Percentiles rank a stretch among this genome's conserved stretches.
These are phyloP conservation scores for Kazachstania viticola DNA, from an alignment of 805 yeast species.

Conservation along the genomic window DNA sequence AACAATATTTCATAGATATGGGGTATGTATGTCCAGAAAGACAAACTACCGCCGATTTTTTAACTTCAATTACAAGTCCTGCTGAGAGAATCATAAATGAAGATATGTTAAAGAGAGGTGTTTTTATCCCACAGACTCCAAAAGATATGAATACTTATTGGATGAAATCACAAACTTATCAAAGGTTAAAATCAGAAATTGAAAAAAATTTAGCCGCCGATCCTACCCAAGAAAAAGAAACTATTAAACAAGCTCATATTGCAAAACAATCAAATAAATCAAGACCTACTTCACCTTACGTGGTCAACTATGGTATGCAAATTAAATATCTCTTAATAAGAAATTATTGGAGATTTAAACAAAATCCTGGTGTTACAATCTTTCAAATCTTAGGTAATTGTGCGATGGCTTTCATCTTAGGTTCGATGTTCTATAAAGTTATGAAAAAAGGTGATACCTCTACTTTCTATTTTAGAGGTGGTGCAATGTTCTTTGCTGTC, in stretches of 20 bases:
- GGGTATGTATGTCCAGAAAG: not conserved
- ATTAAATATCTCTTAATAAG: not conserved
- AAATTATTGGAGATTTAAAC: not conserved
- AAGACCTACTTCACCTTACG: not conserved
- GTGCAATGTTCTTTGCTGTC: not conserved
- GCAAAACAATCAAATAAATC: not conserved
- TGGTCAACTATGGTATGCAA: not conserved
- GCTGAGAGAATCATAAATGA: not conserved
- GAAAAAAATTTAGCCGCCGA: not conserved
- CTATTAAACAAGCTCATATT: not conserved
- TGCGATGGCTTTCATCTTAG: conserved; percentile 4
- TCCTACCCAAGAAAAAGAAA: not conserved
- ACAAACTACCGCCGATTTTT: not conserved
- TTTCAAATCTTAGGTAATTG: not conserved
- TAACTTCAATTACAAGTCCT: not conserved
- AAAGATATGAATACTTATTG: not conserved
- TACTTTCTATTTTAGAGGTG: not conserved
- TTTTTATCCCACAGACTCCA: not conserved
- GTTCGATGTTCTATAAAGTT: conserved; percentile 42
- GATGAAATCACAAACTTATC: not conserved
- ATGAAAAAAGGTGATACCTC: not conserved
- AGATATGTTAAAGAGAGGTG: not conserved
- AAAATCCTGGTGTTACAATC: not conserved
- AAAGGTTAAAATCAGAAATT: not conserved
- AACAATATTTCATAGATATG: not conserved